Base-by-base conservation (phyloP, 352 stramenopile genomes). In the Pilasporangium apinafurcum region DNA sequence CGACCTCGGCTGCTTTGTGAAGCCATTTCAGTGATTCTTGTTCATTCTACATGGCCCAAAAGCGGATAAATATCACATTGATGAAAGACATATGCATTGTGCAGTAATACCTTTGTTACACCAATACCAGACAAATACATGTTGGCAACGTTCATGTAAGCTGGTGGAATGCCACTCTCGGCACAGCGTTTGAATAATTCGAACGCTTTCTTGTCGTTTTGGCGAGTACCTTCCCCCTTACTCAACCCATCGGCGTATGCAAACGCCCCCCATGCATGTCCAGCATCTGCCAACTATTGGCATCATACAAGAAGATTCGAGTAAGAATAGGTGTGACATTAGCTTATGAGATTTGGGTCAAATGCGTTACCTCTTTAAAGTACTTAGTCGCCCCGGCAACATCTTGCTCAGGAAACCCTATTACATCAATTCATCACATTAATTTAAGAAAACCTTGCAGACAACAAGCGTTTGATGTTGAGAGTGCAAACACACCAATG, bases 61-160 rank as follows among this genome's bases (percentile, higher is more conserved):
- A 14, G 2, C 40, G n/a, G 29, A 30, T 1, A 8, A 44, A 32
- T 42, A 35, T 16, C 18, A 37, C 4, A 12, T 38, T 6, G 25
- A 16, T 12, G 2, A 5, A 7, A 21, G 17, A 17, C 27, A 2
- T 29, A 48, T 20, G 7, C n/a, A 2, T n/a, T 25, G 27, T n/a
- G 13, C 9, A 18, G 10, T 22, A 18, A 33, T 51, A 89, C 80
- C 61, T 92, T 93, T n/a, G 62, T 30, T 4, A 77, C 78, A 10
- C 78, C 81, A 9, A 56, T 82, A 25, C 81, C 81, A 7, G 58
- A 64, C 8, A 57, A 67, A 48, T 90, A 93, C 78, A 93, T 89
- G 48, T 86, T 91, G 50, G 77, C 68, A 28, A 93, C 72, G 30
- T 90, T 89, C 44, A 89, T 69, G 62, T 74, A 91, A 5, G 82